Percentiles rank a stretch among this genome's conserved stretches.
Conservation (phyloP, 2,329 filamentous ascomycete species). For the Penicillium glabrum region DNA sequence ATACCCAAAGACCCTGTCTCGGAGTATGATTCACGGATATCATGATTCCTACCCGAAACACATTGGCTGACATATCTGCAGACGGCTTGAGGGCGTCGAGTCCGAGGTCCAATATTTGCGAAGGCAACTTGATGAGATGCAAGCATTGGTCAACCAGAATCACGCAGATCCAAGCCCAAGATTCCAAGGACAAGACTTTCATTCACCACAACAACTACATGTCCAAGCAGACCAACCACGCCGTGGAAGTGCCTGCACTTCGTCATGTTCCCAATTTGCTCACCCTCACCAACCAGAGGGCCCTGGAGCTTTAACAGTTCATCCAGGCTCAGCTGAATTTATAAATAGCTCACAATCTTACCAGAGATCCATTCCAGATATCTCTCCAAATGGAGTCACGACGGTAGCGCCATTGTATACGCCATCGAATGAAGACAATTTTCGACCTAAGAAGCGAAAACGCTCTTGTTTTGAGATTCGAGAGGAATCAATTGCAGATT, state of each 20-base stretch:
- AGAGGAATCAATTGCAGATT: constrained; percentile 34
- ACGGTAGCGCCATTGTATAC: constrained; percentile 7
- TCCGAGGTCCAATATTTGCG: constrained; percentile 30
- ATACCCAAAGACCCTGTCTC: constrained; percentile 31
- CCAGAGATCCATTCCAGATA: constrained; percentile 5
- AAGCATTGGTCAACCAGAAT: constrained; percentile 15
- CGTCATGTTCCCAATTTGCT: constrained; percentile 5
- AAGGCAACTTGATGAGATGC: constrained; percentile 29
- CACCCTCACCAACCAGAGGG: not conserved
- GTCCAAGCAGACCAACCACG: not conserved
- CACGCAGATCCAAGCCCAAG: not conserved
- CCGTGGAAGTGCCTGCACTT: constrained; percentile 4
- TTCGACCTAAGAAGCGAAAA: constrained; percentile 23
- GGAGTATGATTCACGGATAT: constrained; percentile 20
- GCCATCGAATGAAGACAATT: not conserved
- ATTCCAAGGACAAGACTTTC: not conserved
- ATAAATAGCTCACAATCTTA: not conserved
- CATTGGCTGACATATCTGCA: constrained; percentile 9
- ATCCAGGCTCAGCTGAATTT: not conserved
- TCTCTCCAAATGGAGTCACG: constrained; percentile 8
- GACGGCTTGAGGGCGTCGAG: constrained; percentile 35
- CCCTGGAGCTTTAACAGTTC: not conserved
- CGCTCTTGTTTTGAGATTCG: constrained; percentile 36
- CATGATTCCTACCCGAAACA: not conserved
- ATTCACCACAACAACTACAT: constrained; percentile 1